Evolutionary conservation across 2,329 filamentous ascomycete genomes (phyloP), one percentile per base, ranked within the genome.

Genomic region (Pezicula neosporulosa): DNA sequence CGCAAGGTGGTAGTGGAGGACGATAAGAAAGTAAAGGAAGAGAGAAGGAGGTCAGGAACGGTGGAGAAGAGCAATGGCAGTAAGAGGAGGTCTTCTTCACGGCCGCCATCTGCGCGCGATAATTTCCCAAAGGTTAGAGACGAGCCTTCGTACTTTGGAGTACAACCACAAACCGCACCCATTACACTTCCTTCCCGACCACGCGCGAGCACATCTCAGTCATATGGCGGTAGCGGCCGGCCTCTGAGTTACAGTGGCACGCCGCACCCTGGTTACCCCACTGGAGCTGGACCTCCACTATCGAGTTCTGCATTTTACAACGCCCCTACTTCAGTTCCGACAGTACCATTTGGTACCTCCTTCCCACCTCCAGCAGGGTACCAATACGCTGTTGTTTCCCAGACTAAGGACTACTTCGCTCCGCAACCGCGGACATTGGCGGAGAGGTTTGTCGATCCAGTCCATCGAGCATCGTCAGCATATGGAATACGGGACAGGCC

Each of bases 61-160:
- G 30, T 9, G 12, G 30, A 33, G 30, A 33, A 33, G 27, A 52
- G 50, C 46, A 55, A 46, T 48, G 57, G 53, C 36, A 55, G 47
- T 9, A 54, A 56, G 36, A 60, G 60, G 12, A 58, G 60, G 27
- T 57, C 49, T 21, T 60, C 63, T 36, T 47, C 47, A 39, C 53
- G 59, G 42, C 58, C 60, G 33, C 57, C 62, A 2, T 52, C 55
- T 9, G 19, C 57, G 16, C 56, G 59, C 48, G 58, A 56, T 27
- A 59, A 55, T 37, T 50, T 49, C 45, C 19, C 38, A 18, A 42
- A 30, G 10, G 18, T 18, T 27, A 56, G 36, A 39, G 55, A 59
- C 16, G 56, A 64, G 18, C 52, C 62, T n/a, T 50, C 50, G n/a
- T 52, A 63, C 50, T 63, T 58, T 54, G 63, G 60, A 24, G 50